A percentile compares a stretch with the other conserved stretches of the same genome.
Evolutionary conservation across 164 flowering plant genomes (phyloP).

Genomic region (Vitis labrusca): DNA sequence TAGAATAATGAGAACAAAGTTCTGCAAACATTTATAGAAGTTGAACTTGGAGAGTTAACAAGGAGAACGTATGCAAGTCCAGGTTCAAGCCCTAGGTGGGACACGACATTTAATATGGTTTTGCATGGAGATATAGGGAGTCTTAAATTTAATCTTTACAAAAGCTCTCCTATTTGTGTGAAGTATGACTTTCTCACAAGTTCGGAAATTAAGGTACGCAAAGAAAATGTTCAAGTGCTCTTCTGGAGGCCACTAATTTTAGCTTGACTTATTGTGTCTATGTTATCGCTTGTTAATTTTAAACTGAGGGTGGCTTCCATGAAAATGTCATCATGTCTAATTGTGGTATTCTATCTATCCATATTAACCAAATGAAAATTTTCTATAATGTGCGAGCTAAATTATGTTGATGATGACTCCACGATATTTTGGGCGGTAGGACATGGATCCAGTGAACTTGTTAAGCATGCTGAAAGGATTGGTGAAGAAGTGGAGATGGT

Average conservation of each 20-base stretch:
- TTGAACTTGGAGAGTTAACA: slow-evolving; percentile 78
- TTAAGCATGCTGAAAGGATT: slow-evolving; percentile 53
- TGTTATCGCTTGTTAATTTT: not conserved
- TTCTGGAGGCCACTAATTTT: not conserved
- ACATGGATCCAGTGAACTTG: slow-evolving; percentile 55
- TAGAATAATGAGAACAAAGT: slow-evolving; percentile 35
- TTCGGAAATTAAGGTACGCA: slow-evolving; percentile 82
- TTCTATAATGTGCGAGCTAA: slow-evolving; percentile 18
- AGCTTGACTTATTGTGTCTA: not conserved
- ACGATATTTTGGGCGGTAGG: slow-evolving; percentile 92
- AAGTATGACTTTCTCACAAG: slow-evolving; percentile 73
- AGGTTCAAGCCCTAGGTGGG: slow-evolving; percentile 75
- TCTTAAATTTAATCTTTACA: slow-evolving; percentile 68
- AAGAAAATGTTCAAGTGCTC: not conserved
- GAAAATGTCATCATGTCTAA: too few relatives aligned
- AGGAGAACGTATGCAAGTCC: slow-evolving; percentile 59
- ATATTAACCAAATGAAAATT: slow-evolving; percentile 51
- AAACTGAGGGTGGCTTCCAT: too few relatives aligned
- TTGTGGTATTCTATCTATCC: not conserved
- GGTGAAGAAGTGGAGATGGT: slow-evolving; percentile 86
- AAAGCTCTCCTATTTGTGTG: slow-evolving; percentile 56
- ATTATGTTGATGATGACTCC: slow-evolving; percentile 77
- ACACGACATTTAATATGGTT: slow-evolving; percentile 79
- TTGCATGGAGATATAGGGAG: slow-evolving; percentile 69
- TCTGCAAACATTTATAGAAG: slow-evolving; percentile 75